Conservation (phyloP, 1,284 basidiomycete genomes). For the Malassezia nana region DNA sequence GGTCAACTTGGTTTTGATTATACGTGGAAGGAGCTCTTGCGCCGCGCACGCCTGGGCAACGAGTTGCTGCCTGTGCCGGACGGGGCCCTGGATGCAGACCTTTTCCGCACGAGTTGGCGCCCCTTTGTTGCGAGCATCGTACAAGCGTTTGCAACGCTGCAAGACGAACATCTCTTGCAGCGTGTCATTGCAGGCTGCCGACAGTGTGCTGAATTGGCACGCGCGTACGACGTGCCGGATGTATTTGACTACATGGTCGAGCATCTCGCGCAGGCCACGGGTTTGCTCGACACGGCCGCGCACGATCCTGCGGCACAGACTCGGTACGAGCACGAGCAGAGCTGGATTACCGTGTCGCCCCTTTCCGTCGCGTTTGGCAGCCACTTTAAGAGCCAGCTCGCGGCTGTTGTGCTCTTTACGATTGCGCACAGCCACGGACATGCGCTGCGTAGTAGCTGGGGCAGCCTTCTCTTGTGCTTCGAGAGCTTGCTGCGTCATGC, state of each 20-base stretch:
- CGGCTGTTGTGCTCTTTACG: slow-evolving; percentile 92
- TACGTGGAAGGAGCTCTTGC: slow-evolving; percentile 90
- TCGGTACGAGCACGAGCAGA: slow-evolving; percentile 8
- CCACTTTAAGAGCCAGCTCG: slow-evolving; percentile 89
- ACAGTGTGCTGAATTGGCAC: slow-evolving; percentile 87
- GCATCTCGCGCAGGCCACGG: slow-evolving; percentile 55
- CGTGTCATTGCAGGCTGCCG: slow-evolving; percentile 86
- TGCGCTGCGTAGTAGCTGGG: slow-evolving; percentile 87
- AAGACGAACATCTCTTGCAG: slow-evolving; percentile 93
- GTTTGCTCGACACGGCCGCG: slow-evolving; percentile 28
- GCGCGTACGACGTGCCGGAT: slow-evolving; percentile 76
- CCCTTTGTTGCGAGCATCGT: slow-evolving; percentile 63
- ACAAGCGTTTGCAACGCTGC: slow-evolving; percentile 72
- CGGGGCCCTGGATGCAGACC: slow-evolving; percentile 69
- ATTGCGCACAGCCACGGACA: slow-evolving; percentile 96
- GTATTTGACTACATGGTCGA: slow-evolving; percentile 94
- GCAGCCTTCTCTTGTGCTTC: slow-evolving; percentile 85
- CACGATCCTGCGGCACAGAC: slow-evolving; percentile 20
- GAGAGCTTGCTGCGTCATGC: slow-evolving; percentile 90
- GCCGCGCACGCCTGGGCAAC: slow-evolving; percentile 71
- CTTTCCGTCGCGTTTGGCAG: slow-evolving; percentile 87
- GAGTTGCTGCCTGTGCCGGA: slow-evolving; percentile 70
- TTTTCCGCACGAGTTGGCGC: slow-evolving; percentile 87
- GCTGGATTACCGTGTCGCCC: slow-evolving; percentile 75
- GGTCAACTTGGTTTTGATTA: slow-evolving; percentile 97